Evolutionary conservation across 805 yeast genomes (phyloP).

Genomic region (Millerozyma acaciae): DNA sequence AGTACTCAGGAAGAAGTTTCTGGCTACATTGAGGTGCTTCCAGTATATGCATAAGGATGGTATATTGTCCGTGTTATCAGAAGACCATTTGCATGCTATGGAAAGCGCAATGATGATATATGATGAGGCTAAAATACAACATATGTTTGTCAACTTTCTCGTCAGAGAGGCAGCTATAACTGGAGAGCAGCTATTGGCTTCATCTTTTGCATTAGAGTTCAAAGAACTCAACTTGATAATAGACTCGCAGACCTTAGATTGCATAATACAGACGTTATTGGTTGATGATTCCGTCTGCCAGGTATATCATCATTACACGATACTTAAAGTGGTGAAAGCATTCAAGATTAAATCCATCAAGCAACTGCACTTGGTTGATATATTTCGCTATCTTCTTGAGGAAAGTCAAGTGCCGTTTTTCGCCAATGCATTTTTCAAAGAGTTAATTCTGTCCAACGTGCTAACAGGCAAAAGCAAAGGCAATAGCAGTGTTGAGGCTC

Average conservation of each 20-base stretch:
- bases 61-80: not conserved
- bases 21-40: slow-evolving; percentile 7
- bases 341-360: slow-evolving; percentile 1
- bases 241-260: slow-evolving; percentile 1
- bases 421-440: slow-evolving; percentile 15
- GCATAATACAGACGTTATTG: slow-evolving; percentile 11
- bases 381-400: slow-evolving; percentile 3
- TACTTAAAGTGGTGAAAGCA: slow-evolving; percentile 8
- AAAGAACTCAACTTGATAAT: slow-evolving; percentile 3
- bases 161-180: slow-evolving; percentile 13
- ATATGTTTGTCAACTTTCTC: slow-evolving; percentile 11
- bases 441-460: not conserved
- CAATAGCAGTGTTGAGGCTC: not conserved
- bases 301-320: slow-evolving; percentile 10
- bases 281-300: slow-evolving; percentile 7
- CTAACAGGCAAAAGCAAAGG: not conserved
- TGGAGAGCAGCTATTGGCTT: slow-evolving; percentile 22
- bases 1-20: slow-evolving; percentile 8
- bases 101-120: too few species aligned
- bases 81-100: not conserved
- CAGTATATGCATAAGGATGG: slow-evolving; percentile 2
- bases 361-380: not conserved
- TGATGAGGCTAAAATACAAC: not conserved
- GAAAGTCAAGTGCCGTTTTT: slow-evolving; percentile 12
- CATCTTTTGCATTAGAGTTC: slow-evolving; percentile 14